Conservation (phyloP, 176 grass and related monocot genomes). For the Lolium multiflorum region DNA sequence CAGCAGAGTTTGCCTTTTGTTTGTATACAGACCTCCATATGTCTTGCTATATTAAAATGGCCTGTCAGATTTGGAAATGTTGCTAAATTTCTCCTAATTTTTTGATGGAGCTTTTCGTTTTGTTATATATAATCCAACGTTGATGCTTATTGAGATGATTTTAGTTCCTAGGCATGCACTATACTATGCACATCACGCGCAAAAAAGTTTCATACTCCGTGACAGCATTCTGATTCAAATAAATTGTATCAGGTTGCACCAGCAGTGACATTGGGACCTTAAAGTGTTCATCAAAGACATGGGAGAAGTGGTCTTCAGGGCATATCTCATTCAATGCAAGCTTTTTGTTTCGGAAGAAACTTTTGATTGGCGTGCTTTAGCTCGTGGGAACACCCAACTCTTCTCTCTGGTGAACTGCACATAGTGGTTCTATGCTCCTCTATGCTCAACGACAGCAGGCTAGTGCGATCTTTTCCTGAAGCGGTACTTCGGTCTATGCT, state of each 20-base stretch:
- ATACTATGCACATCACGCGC: neutral
- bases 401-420: constrained; percentile 80
- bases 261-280: constrained; percentile 51
- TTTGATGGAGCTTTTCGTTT: neutral
- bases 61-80: neutral
- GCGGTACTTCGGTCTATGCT: constrained; percentile 53
- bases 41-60: neutral
- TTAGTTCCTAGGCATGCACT: constrained; percentile 9
- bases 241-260: constrained; percentile 50
- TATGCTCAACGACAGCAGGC: constrained; percentile 63
- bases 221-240: constrained; percentile 37
- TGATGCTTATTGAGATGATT: constrained; percentile 10
- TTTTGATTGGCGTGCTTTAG: constrained; percentile 59
- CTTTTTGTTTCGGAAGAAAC: constrained; percentile 64
- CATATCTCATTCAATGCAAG: constrained; percentile 52
- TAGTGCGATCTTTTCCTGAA: constrained; percentile 53
- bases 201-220: neutral
- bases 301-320: constrained; percentile 61
- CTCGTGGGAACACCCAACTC: constrained; percentile 62
- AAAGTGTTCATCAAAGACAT: constrained; percentile 68
- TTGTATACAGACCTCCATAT: neutral
- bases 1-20: neutral
- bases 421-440: constrained; percentile 56
- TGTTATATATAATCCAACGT: too few relatives aligned
- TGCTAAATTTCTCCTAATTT: neutral